Conservation (phyloP, 1,284 basidiomycete species). For the Meripilus lineatus region DNA sequence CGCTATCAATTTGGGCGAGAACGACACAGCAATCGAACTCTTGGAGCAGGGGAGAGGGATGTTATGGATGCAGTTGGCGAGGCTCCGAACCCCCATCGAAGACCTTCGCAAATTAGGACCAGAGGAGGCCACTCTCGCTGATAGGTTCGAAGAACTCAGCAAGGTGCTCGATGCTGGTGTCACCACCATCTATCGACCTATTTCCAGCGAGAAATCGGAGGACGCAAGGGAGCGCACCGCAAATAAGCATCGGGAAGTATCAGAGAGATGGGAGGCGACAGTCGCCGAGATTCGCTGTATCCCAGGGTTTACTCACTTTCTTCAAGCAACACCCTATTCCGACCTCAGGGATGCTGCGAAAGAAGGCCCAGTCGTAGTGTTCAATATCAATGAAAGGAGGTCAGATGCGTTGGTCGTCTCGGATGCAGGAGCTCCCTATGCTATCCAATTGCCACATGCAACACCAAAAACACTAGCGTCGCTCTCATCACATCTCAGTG, state of each 20-base stretch:
- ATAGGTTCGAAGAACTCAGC: neutral
- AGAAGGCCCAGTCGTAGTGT: constrained; percentile 7
- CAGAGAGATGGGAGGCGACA: neutral
- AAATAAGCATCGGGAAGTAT: neutral
- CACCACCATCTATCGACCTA: neutral
- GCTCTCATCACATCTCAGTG: neutral
- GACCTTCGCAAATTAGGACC: neutral
- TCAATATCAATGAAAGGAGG: constrained; percentile 2
- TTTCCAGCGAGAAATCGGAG: neutral
- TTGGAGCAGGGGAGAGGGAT: constrained; percentile 8
- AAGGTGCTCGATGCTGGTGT: constrained; percentile 2
- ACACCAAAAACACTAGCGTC: neutral
- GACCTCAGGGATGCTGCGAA: constrained; percentile 3
- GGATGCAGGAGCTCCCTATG: neutral
- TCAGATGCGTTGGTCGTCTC: constrained; percentile 3
- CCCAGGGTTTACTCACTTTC: constrained; percentile 8
- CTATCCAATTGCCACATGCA: neutral
- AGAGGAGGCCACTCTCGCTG: constrained; percentile 4
- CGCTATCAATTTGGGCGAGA: no score
- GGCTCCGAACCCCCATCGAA: constrained; percentile 7
- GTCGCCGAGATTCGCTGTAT: constrained; percentile 4
- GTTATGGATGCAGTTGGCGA: constrained; percentile 10
- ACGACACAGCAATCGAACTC: no score
- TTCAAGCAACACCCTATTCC: constrained; percentile 2
- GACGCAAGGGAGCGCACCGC: no score